Percentiles rank a stretch among this genome's conserved stretches.
Evolutionary conservation across 495 filamentous ascomycete genomes (phyloP).

Genomic region (Choiromyces venosus): DNA sequence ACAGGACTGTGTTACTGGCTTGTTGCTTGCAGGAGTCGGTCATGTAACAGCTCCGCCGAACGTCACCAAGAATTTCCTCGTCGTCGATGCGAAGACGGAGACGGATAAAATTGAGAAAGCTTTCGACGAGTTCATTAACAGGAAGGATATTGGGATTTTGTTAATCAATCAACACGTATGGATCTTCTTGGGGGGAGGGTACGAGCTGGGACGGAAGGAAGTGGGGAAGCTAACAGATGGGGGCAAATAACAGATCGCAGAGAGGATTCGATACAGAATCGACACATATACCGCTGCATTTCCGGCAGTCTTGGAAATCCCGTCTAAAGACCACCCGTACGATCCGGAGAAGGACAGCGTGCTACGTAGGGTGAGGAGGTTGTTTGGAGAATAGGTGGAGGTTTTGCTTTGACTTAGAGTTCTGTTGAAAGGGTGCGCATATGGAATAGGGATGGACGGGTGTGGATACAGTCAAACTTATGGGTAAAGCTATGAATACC

Average conservation of each 20-base stretch:
- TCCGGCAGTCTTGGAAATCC: slow-evolving; percentile 81
- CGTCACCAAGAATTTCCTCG: slow-evolving; percentile 91
- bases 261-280: slow-evolving; percentile 78
- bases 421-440: not conserved
- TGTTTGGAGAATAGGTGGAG: slow-evolving; percentile 75
- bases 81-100: slow-evolving; percentile 90
- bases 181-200: slow-evolving; percentile 18
- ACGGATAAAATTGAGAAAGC: slow-evolving; percentile 80
- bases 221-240: slow-evolving; percentile 4
- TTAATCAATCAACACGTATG: slow-evolving; percentile 96
- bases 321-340: slow-evolving; percentile 98
- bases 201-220: not conserved
- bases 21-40: slow-evolving; percentile 90
- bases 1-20: slow-evolving; percentile 86
- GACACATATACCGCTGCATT: slow-evolving; percentile 71
- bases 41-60: slow-evolving; percentile 75
- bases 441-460: slow-evolving; percentile 4
- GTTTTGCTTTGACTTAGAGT: not conserved
- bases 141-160: slow-evolving; percentile 93
- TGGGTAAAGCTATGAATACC: slow-evolving; percentile 20
- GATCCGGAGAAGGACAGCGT: slow-evolving; percentile 99
- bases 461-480: not conserved
- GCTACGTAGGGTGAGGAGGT: slow-evolving; percentile 74
- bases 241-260: slow-evolving; percentile 62
- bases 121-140: slow-evolving; percentile 77